Conservation (phyloP, 805 yeast genomes). For the Lachancea nothofagi region DNA sequence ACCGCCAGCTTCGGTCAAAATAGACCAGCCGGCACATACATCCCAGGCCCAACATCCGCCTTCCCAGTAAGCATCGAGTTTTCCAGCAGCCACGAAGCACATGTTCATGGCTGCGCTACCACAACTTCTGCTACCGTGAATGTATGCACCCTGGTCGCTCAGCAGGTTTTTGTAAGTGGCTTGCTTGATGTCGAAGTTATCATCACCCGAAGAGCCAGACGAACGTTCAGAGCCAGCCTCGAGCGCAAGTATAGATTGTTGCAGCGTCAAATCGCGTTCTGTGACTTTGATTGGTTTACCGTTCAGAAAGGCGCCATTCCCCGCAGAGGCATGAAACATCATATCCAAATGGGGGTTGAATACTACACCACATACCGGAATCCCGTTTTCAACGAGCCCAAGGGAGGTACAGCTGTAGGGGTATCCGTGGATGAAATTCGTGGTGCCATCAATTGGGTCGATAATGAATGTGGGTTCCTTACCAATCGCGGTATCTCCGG, state of each 20-base stretch:
- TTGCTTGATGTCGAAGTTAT: constrained; percentile 45
- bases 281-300: constrained; percentile 34
- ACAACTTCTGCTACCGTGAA: constrained; percentile 55
- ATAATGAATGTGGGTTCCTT: constrained; percentile 57
- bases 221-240: constrained; percentile 59
- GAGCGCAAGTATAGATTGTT: constrained; percentile 49
- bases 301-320: constrained; percentile 51
- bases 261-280: constrained; percentile 39
- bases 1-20: constrained; percentile 56
- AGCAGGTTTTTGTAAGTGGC: constrained; percentile 42
- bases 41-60: constrained; percentile 71
- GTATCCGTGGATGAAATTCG: constrained; percentile 57
- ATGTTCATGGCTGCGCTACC: constrained; percentile 65
- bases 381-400: constrained; percentile 45
- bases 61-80: constrained; percentile 60
- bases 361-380: constrained; percentile 59
- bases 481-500: constrained; percentile 42
- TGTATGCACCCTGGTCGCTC: constrained; percentile 47
- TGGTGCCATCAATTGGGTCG: constrained; percentile 63
- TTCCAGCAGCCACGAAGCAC: constrained; percentile 53
- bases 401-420: constrained; percentile 59
- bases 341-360: constrained; percentile 53
- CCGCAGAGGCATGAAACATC: constrained; percentile 49
- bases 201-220: constrained; percentile 42
- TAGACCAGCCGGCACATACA: constrained; percentile 64